Base-by-base conservation (phyloP, 108 stramenopile species). In the Discostella pseudostelligera region DNA sequence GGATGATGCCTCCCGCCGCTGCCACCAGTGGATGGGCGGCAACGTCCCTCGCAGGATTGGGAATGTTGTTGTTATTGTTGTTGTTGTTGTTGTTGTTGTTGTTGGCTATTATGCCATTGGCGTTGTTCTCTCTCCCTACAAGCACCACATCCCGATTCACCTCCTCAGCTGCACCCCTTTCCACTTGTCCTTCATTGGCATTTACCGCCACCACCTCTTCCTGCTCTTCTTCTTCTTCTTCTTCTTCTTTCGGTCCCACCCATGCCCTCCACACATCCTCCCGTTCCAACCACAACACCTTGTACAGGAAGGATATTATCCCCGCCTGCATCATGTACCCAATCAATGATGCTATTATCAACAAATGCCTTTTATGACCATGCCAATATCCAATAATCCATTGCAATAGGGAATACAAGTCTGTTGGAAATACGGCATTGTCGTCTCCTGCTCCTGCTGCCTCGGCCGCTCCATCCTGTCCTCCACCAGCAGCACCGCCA, bases 231-330 rank as follows among this genome's bases (percentile, higher is more conserved):
- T 28, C 47, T 9, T 51, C 69, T n/a, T 17, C 47, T 36, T 20
- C 50, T n/a, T 0, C 45, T 14, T 20, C 11, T 8, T 36, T 20
- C 10, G 29, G 58, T 21, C 66, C 66, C 36, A 76, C 13, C 67
- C 67, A 76, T 17, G 56, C 75, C 42, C 36, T 21, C 29, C 67
- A 37, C 43, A 76, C 25, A 19, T 68, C 67, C 54, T 59, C 62
- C 17, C 75, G 56, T 29, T 76, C 75, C 25, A 76, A 56, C 75
- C 75, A 69, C 28, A 76, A 20, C 12, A 76, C 75, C 55, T 68
- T 53, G 49, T 76, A 69, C 19, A 76, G 43, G 40, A 76, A 76
- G n/a, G 62, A 59, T 62, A 76, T 64, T 35, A 76, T 50, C 0
- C 75, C 75, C 24, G 53, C 58, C 62, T 69, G 67, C 32, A 69